phyloP scores from a whole-genome alignment of 1,284 basidiomycete genomes.

The Moniliella sp. region DNA sequence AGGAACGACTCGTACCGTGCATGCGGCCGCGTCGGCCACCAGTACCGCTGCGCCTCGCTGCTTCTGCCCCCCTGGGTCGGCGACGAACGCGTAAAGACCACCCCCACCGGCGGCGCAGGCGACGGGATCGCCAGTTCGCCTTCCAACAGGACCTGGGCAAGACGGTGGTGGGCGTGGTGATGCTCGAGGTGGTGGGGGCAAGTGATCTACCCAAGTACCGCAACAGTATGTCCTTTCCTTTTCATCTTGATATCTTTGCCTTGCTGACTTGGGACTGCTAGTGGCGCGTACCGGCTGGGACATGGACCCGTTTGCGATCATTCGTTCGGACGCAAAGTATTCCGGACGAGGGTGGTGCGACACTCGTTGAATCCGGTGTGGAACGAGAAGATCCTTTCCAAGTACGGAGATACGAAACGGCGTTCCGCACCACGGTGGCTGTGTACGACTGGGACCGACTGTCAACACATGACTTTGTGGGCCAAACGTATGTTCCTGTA shows the following conservation, averaged over 20 bases:
- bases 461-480: slow-evolving; percentile 25
- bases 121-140: no score
- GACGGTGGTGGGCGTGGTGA: slow-evolving; percentile 79
- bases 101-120: no score
- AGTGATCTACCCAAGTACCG: slow-evolving; percentile 61
- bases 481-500: slow-evolving; percentile 11
- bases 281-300: slow-evolving; percentile 49
- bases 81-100: no score
- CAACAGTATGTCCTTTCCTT: no score
- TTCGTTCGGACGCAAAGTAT: slow-evolving; percentile 94
- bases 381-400: slow-evolving; percentile 95
- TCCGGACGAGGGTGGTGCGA: slow-evolving; percentile 50
- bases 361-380: slow-evolving; percentile 57
- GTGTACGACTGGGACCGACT: slow-evolving; percentile 32
- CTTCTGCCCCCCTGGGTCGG: no score
- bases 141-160: slow-evolving; percentile 43
- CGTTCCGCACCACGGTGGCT: slow-evolving; percentile 25
- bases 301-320: slow-evolving; percentile 90
- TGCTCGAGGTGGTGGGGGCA: slow-evolving; percentile 53
- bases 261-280: no score
- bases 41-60: no score
- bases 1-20: no score
- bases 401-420: slow-evolving; percentile 62
- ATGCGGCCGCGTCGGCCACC: no score
- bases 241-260: no score